Base-by-base conservation (phyloP, 805 yeast genomes). In the Saturnispora saitoi region DNA sequence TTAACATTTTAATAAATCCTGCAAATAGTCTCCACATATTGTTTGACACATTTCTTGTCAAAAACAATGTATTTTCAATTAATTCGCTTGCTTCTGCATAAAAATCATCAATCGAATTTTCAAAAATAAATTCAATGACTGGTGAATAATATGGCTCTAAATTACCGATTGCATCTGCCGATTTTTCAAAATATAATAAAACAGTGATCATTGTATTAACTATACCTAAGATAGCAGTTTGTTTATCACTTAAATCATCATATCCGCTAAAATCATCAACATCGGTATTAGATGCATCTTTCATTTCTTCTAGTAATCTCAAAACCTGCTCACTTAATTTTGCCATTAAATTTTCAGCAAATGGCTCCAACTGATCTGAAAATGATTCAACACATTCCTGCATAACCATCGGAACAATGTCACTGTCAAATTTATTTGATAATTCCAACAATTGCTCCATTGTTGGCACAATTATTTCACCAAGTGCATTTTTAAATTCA, bases 311-410 rank as follows among this genome's bases (percentile, higher is more conserved):
- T 2, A 90, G 84, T 26, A 87, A 62, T 54, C 80, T 73, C 64
- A 86, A 62, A 58, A 89, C 82, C 63, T 91, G 97, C 52, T 83
- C 83, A 19, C 83, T 81, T 56, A 84, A 67, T 61, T 81, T 76
- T 55, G 65, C 57, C 70, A 67, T 67, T 55, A 85, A 66, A 48
- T 80, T 81, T 28, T 80, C 76, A 24, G 96, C 95, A 64, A 88
- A 91, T 24, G 99, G 98, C 54, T 90, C 93, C 56, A 91, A 72
- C 65, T 91, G 95, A 54, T 82, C 86, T 4, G 95, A 76, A 65
- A 84, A 93, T 50, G 77, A 79, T 60, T 90, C 96, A 29, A 91
- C 97, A 62, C 93, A 83, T 58, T 90, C 96, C 70, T 91, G 98
- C 83, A 91, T 88, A 6, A 91, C 96, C 22, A 83, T 85, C 20